These are phyloP conservation scores for Yamadazyma dushanensis DNA, from an alignment of 1,139 yeast genomes.

Conservation along the genomic window DNA sequence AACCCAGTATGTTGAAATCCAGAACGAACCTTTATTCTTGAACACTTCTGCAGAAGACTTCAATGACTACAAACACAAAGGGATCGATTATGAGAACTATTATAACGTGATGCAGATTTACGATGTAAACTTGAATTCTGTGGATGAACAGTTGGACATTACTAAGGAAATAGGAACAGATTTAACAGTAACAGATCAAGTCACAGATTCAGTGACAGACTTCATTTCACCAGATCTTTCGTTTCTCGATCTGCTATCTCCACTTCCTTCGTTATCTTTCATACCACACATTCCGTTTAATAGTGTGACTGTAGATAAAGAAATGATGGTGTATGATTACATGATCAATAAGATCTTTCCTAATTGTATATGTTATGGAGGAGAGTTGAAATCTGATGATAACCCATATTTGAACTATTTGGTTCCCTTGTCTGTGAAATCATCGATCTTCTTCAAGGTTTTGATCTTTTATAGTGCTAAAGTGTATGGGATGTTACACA, in stretches of 20 bases:
- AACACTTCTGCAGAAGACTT: constrained; percentile 1
- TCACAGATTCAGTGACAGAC: background rate
- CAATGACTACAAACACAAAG: background rate
- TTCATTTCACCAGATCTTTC: background rate
- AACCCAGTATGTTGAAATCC: background rate
- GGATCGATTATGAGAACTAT: constrained; percentile 4
- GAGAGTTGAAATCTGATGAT: constrained; percentile 8
- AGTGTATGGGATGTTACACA: constrained; percentile 29
- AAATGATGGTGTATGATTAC: constrained; percentile 24
- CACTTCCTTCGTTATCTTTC: background rate
- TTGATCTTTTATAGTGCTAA: constrained; percentile 35
- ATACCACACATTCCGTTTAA: background rate
- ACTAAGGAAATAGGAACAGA: too few relatives aligned
- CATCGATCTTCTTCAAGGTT: constrained; percentile 29
- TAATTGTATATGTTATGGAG: constrained; percentile 30
- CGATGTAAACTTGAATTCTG: too few relatives aligned
- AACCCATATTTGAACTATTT: constrained; percentile 37
- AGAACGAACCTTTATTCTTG: constrained; percentile 3
- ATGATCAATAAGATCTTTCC: constrained; percentile 34
- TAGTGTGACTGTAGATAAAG: constrained; percentile 13
- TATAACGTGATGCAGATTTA: constrained; percentile 11
- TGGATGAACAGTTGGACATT: background rate
- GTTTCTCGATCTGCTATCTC: too few relatives aligned
- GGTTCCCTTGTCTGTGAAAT: constrained; percentile 31
- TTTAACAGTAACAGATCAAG: too few relatives aligned